These are phyloP conservation scores for Usnea hakonensis DNA, from an alignment of 495 filamentous ascomycete genomes.

Conservation along the genomic window DNA sequence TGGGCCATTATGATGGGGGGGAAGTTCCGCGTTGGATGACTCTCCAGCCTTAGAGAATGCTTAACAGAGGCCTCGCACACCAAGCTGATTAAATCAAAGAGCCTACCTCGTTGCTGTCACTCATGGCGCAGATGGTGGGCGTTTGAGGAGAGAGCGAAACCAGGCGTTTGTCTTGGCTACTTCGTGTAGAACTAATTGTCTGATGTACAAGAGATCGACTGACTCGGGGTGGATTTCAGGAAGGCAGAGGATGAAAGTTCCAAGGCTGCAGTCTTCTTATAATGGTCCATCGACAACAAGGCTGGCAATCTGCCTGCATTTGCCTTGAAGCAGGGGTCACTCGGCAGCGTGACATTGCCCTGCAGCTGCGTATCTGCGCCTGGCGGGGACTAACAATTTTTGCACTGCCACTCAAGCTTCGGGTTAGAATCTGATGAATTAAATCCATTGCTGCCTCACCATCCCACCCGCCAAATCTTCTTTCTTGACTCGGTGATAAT, in stretches of 20 bases:
- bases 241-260: neutral
- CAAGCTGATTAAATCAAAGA: neutral
- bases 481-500: too few relatives aligned
- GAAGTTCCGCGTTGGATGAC: neutral
- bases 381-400: neutral
- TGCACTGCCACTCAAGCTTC: neutral
- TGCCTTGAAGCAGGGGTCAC: slow-evolving; percentile 2
- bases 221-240: neutral
- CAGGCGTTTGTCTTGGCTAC: too few relatives aligned
- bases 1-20: neutral
- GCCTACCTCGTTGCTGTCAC: neutral
- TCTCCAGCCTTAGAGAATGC: neutral
- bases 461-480: too few relatives aligned
- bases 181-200: too few relatives aligned
- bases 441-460: too few relatives aligned
- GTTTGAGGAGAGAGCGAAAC: neutral
- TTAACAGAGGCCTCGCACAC: neutral
- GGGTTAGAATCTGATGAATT: neutral
- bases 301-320: slow-evolving; percentile 3
- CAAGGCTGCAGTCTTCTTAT: neutral
- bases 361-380: neutral
- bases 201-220: neutral
- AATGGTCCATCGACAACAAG: neutral
- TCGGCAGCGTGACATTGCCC: neutral
- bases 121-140: slow-evolving; percentile 4